Conservation (phyloP, 345 rosid species). For the Salix purpurea region DNA sequence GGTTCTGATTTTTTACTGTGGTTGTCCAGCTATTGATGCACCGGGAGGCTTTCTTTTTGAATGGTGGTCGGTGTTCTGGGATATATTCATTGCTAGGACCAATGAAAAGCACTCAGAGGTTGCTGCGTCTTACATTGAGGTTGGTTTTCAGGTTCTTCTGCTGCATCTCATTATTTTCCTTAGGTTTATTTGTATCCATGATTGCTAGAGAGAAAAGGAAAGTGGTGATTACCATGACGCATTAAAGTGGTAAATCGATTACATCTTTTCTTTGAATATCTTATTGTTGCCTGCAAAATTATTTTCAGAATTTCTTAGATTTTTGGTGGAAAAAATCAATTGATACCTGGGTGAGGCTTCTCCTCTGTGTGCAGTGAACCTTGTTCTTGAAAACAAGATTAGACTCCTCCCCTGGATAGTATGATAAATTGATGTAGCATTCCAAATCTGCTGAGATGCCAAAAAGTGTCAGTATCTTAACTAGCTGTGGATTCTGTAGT, state of each 20-base stretch:
- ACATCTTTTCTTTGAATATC: not conserved
- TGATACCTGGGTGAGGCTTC: not conserved
- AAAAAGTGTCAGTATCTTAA: not conserved
- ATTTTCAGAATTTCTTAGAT: not conserved
- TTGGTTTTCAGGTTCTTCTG: conserved; percentile 19
- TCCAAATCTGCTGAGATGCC: not conserved
- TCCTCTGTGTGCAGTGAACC: not conserved
- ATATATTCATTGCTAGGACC: conserved; percentile 95
- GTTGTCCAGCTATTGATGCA: conserved; percentile 83
- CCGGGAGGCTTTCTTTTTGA: conserved; percentile 99
- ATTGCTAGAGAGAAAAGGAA: not conserved
- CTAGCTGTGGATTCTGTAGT: not conserved
- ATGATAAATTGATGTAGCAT: not conserved
- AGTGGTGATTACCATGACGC: not conserved
- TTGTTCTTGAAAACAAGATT: not conserved
- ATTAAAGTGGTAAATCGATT: not conserved
- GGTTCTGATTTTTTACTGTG: conserved; percentile 12
- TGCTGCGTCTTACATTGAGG: conserved; percentile 98
- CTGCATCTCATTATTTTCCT: not conserved
- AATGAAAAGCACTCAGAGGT: conserved; percentile 98
- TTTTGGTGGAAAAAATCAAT: not conserved
- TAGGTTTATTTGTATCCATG: not conserved
- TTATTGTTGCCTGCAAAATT: not conserved
- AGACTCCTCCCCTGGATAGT: not conserved
- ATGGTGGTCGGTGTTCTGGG: conserved; percentile 99